phyloP scores from a whole-genome alignment of 2,329 filamentous ascomycete species.

The Didymella glomerata region DNA sequence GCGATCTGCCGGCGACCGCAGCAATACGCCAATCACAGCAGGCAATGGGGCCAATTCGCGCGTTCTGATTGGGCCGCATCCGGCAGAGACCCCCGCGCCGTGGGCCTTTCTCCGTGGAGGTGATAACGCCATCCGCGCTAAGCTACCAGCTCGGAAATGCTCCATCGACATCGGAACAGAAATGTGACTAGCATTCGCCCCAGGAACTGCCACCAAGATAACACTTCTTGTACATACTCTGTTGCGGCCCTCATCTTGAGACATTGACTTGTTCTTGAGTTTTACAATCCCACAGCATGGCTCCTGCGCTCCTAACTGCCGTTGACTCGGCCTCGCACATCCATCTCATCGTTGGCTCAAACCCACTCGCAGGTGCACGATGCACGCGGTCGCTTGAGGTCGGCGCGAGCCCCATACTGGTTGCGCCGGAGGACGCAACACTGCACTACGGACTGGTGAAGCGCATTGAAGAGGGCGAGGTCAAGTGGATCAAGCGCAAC shows the following conservation, averaged over 20 bases:
- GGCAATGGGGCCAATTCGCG: background rate
- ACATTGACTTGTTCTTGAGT: slow-evolving; percentile 22
- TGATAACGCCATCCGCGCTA: slow-evolving; percentile 21
- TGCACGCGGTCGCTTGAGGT: slow-evolving; percentile 81
- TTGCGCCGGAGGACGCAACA: slow-evolving; percentile 72
- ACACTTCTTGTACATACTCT: slow-evolving; percentile 3
- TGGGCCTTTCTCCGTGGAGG: slow-evolving; percentile 10
- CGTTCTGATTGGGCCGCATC: slow-evolving; percentile 15
- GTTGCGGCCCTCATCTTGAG: slow-evolving; percentile 9
- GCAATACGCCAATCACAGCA: slow-evolving; percentile 3
- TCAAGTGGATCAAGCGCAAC: slow-evolving; percentile 70
- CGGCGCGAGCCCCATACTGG: slow-evolving; percentile 80
- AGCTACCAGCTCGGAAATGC: slow-evolving; percentile 19
- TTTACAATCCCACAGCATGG: slow-evolving; percentile 42
- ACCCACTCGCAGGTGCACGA: slow-evolving; percentile 84
- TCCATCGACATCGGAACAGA: slow-evolving; percentile 21
- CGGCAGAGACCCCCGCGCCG: background rate
- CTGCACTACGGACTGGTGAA: slow-evolving; percentile 69
- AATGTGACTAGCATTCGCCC: slow-evolving; percentile 21
- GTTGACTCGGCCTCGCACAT: slow-evolving; percentile 74
- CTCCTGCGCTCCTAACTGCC: slow-evolving; percentile 72
- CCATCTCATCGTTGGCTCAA: slow-evolving; percentile 87
- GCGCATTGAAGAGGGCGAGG: slow-evolving; percentile 70
- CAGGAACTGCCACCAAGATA: slow-evolving; percentile 3
- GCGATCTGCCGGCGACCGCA: slow-evolving; percentile 18